A percentile compares a stretch with the other conserved stretches of the same genome.
Evolutionary conservation across 371 early-diverging fungal genomes (phyloP).

Genomic region (Capillidium heterosporum): DNA sequence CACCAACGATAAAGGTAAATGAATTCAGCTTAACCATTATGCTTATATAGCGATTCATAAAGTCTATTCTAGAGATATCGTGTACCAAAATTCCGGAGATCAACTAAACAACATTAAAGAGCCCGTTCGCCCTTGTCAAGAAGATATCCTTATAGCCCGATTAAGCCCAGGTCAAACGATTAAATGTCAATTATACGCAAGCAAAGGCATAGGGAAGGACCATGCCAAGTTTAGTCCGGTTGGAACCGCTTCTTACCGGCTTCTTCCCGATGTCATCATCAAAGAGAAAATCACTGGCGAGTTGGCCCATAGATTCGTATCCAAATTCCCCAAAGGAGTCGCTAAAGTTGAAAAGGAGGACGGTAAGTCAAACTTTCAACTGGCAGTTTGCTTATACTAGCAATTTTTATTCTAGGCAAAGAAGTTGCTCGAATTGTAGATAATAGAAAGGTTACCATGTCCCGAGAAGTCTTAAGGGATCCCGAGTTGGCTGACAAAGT

Average conservation of each 20-base stretch:
- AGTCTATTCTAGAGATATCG: slow-evolving; percentile 66
- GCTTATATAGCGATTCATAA: slow-evolving; percentile 5
- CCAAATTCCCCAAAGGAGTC: slow-evolving; percentile 87
- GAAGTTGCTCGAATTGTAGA: slow-evolving; percentile 72
- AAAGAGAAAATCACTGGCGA: slow-evolving; percentile 72
- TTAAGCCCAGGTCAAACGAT: slow-evolving; percentile 87
- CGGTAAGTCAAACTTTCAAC: slow-evolving; percentile 14
- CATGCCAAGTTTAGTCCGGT: slow-evolving; percentile 99
- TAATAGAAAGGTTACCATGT: slow-evolving; percentile 88
- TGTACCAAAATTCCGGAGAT: slow-evolving; percentile 79
- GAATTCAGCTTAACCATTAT: slow-evolving; percentile 5
- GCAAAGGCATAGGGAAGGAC: slow-evolving; percentile 86
- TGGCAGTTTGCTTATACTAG: background rate
- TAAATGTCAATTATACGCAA: slow-evolving; percentile 72
- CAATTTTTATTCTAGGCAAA: slow-evolving; percentile 10
- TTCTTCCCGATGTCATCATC: slow-evolving; percentile 84
- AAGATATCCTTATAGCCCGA: slow-evolving; percentile 88
- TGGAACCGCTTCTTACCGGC: slow-evolving; percentile 89
- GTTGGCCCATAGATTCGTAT: slow-evolving; percentile 68
- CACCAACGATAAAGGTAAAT: slow-evolving; percentile 16
- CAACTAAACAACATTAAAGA: slow-evolving; percentile 54
- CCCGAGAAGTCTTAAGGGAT: slow-evolving; percentile 90
- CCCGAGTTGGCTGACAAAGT: slow-evolving; percentile 85
- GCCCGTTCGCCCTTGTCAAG: slow-evolving; percentile 57
- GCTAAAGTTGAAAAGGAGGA: slow-evolving; percentile 53